phyloP scores from a whole-genome alignment of 495 filamentous ascomycete species.

The Jackrogersella multiformis region DNA sequence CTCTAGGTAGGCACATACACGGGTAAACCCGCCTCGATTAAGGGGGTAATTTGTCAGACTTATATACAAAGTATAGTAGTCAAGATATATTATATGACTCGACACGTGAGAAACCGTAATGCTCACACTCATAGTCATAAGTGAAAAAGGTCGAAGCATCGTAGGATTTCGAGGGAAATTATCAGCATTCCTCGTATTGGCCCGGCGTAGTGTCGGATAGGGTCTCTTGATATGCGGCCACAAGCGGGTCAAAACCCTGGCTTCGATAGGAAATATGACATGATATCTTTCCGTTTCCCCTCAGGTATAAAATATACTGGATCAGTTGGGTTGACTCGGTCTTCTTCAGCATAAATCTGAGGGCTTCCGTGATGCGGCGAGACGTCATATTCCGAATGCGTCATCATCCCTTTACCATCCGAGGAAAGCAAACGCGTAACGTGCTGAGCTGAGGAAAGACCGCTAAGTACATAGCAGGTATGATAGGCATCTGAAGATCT shows the following conservation, averaged over 20 bases:
- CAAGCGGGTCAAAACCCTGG: constrained; percentile 59
- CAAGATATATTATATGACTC: constrained; percentile 31
- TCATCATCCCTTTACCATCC: constrained; percentile 53
- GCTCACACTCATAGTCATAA: constrained; percentile 22
- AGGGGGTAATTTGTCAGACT: constrained; percentile 25
- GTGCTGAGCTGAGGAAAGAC: constrained; percentile 83
- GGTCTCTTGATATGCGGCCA: constrained; percentile 49
- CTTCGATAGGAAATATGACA: constrained; percentile 69
- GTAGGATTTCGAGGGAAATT: constrained; percentile 37
- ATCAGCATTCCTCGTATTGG: constrained; percentile 41
- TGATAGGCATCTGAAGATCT: constrained; percentile 90
- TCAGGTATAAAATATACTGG: constrained; percentile 88
- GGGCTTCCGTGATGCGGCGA: constrained; percentile 57
- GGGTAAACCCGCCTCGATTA: constrained; percentile 21
- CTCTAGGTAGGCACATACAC: constrained; percentile 30
- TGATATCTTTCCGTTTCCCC: constrained; percentile 69
- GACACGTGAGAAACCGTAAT: constrained; percentile 31
- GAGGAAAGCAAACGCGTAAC: constrained; percentile 68
- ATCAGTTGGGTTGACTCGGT: constrained; percentile 69
- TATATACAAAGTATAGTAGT: constrained; percentile 27
- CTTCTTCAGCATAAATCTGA: constrained; percentile 61
- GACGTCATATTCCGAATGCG: constrained; percentile 74
- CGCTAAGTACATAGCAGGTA: constrained; percentile 87
- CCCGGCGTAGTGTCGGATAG: constrained; percentile 46
- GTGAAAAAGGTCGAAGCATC: constrained; percentile 26